phyloP scores from a whole-genome alignment of 768 basidiomycete species.

The Tulasnella sp. region DNA sequence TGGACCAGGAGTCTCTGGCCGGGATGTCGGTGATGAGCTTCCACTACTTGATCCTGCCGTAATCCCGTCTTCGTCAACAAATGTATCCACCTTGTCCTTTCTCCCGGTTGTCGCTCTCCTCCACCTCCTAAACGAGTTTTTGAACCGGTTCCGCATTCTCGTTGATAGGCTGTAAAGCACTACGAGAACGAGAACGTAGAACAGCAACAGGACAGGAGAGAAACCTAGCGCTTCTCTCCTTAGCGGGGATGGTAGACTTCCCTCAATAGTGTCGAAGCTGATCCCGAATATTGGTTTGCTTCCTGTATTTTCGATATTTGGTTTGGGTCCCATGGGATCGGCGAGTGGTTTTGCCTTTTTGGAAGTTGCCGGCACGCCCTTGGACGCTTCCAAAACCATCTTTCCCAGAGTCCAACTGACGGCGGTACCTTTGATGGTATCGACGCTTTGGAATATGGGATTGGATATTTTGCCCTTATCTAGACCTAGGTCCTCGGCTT shows the following conservation, averaged over 20 bases:
- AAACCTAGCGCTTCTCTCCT: conserved; percentile 41
- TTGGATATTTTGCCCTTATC: conserved; percentile 27
- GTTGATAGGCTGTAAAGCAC: conserved; percentile 46
- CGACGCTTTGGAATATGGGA: conserved; percentile 87
- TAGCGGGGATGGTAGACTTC: conserved; percentile 62
- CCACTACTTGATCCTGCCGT: conserved; percentile 20
- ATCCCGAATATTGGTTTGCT: conserved; percentile 46
- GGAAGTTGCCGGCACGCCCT: conserved; percentile 58
- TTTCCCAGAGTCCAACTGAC: conserved; percentile 98
- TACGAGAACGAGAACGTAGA: conserved; percentile 45
- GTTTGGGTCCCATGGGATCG: conserved; percentile 64
- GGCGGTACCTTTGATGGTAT: conserved; percentile 87
- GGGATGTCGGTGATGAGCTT: conserved; percentile 7
- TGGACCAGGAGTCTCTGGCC: background rate
- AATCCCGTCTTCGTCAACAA: conserved; percentile 24
- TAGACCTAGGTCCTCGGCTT: conserved; percentile 67
- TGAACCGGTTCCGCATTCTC: conserved; percentile 55
- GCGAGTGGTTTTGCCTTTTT: conserved; percentile 54
- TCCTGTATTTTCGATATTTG: conserved; percentile 57
- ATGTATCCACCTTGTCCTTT: conserved; percentile 21
- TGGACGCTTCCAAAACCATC: conserved; percentile 97
- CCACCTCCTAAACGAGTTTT: conserved; percentile 44
- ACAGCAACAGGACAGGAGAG: conserved; percentile 26
- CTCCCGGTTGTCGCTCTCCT: conserved; percentile 43
- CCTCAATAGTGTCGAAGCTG: conserved; percentile 59